These are phyloP conservation scores for Penicillium concentricum DNA, from an alignment of 2,329 filamentous ascomycete species.

Conservation along the genomic window DNA sequence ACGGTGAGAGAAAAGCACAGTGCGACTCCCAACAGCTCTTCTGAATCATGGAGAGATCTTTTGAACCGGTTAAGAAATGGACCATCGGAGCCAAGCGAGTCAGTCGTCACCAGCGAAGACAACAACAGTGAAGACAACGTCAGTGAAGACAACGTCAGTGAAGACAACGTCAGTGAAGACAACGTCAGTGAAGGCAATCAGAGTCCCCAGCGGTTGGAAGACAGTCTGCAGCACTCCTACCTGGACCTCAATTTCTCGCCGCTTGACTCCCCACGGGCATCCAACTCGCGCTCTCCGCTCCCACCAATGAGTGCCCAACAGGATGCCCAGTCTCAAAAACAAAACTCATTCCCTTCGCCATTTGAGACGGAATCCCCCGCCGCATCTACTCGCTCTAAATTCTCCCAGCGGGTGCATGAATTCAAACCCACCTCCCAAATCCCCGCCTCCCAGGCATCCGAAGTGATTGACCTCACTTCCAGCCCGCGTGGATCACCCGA, in stretches of 20 bases:
- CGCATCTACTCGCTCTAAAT: conserved; percentile 13
- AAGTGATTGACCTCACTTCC: conserved; percentile 20
- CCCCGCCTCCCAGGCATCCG: conserved; percentile 14
- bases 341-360: background rate
- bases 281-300: conserved; percentile 12
- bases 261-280: conserved; percentile 6
- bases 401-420: background rate
- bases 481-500: conserved; percentile 1
- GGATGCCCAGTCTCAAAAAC: conserved; percentile 4
- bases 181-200: background rate
- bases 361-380: conserved; percentile 7
- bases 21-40: background rate
- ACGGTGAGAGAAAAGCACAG: background rate
- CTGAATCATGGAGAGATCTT: conserved; percentile 3
- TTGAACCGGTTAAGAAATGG: background rate
- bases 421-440: conserved; percentile 4
- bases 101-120: background rate
- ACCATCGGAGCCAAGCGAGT: background rate
- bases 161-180: background rate
- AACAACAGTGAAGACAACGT: background rate
- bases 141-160: background rate
- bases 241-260: conserved; percentile 12
- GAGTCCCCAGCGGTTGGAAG: conserved; percentile 7
- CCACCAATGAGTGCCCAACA: conserved; percentile 14
- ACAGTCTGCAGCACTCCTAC: conserved; percentile 15